phyloP scores from a whole-genome alignment of 306 rosid species.

The Myrica gale region DNA sequence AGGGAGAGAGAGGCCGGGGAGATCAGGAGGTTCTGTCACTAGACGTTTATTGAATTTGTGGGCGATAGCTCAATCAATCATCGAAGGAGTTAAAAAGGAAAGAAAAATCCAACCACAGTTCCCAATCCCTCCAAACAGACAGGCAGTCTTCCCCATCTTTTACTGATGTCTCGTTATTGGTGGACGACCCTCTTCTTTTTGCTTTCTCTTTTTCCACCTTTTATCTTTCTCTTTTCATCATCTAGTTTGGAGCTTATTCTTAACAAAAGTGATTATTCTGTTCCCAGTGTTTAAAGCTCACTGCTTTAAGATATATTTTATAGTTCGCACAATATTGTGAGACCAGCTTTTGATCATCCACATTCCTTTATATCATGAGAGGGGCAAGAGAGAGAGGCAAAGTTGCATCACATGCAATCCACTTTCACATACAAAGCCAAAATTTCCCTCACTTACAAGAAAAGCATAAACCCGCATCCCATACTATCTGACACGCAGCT shows the following conservation, averaged over 20 bases:
- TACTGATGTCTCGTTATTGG: slow-evolving; percentile 38
- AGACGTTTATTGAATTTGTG: slow-evolving; percentile 29
- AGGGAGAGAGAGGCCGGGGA: too few species aligned
- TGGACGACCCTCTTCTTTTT: slow-evolving; percentile 44
- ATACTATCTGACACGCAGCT: slow-evolving; percentile 31
- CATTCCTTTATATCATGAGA: slow-evolving; percentile 36
- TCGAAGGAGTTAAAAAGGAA: slow-evolving; percentile 48
- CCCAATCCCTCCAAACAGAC: slow-evolving; percentile 56
- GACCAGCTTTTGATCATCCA: slow-evolving; percentile 64
- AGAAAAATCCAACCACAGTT: slow-evolving; percentile 24
- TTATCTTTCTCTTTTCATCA: slow-evolving; percentile 32
- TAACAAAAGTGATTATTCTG: slow-evolving; percentile 65
- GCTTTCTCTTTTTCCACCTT: slow-evolving; percentile 41
- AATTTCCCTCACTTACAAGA: slow-evolving; percentile 92
- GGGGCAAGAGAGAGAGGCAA: slow-evolving; percentile 29
- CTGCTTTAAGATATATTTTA: slow-evolving; percentile 41
- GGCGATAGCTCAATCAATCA: slow-evolving; percentile 49
- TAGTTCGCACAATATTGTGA: slow-evolving; percentile 41
- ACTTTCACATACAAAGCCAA: slow-evolving; percentile 55
- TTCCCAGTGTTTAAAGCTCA: slow-evolving; percentile 43
- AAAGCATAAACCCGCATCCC: slow-evolving; percentile 69
- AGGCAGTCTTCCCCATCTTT: slow-evolving; percentile 41
- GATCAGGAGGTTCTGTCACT: neutral
- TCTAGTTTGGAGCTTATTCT: slow-evolving; percentile 50
- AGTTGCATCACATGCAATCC: slow-evolving; percentile 44